Conservation (phyloP, 192 early-diverging fungal species). For the Phlyctochytrium planicorne region DNA sequence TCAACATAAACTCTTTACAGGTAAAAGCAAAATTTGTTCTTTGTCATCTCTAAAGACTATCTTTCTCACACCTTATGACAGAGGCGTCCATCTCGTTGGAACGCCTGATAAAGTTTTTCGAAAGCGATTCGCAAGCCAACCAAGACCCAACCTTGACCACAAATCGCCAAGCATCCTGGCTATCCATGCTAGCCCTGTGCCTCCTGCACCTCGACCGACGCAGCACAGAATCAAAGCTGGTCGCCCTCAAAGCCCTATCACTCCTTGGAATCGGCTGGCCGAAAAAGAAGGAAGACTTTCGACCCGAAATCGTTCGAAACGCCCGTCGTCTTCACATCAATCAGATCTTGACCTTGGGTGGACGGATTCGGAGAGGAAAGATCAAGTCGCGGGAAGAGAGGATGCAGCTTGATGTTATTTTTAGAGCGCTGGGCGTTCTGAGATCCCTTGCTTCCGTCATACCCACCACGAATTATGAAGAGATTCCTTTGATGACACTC, state of each 20-base stretch:
- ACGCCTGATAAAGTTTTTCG: slow-evolving; percentile 21
- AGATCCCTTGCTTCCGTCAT: background rate
- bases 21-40: too few species aligned
- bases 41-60: too few species aligned
- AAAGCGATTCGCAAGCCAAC: slow-evolving; percentile 14
- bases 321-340: slow-evolving; percentile 16
- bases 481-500: background rate
- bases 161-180: slow-evolving; percentile 21
- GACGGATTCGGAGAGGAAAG: slow-evolving; percentile 5
- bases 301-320: slow-evolving; percentile 8
- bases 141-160: background rate
- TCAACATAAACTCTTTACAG: slow-evolving; percentile 20
- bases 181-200: slow-evolving; percentile 18
- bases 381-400: slow-evolving; percentile 15
- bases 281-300: slow-evolving; percentile 17
- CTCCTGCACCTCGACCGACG: slow-evolving; percentile 9
- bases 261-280: slow-evolving; percentile 22
- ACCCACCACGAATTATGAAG: background rate
- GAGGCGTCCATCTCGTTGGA: slow-evolving; percentile 20
- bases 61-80: background rate
- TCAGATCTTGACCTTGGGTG: slow-evolving; percentile 15
- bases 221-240: slow-evolving; percentile 10
- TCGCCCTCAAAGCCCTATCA: slow-evolving; percentile 19
- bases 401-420: slow-evolving; percentile 6
- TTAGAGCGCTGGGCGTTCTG: background rate